phyloP scores from a whole-genome alignment of 768 basidiomycete species.

The Plicaturopsis crispa region DNA sequence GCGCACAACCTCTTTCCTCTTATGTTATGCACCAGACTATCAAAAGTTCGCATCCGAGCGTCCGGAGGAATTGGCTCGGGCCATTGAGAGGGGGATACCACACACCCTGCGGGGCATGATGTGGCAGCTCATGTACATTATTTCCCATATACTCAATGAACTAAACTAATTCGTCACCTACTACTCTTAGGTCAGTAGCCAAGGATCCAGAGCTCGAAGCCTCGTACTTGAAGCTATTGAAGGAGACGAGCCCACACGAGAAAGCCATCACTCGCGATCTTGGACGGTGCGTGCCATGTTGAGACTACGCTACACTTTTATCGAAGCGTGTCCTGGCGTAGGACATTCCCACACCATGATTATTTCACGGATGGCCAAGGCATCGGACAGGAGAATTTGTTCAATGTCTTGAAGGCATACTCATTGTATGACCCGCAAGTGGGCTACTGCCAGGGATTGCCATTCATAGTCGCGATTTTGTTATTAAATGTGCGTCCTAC shows the following conservation, averaged over 20 bases:
- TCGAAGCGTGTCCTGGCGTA: slow-evolving; percentile 16
- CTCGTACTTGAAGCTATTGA: slow-evolving; percentile 74
- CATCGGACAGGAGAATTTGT: slow-evolving; percentile 93
- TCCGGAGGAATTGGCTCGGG: slow-evolving; percentile 73
- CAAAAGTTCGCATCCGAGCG: slow-evolving; percentile 76
- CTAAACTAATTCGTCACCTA: slow-evolving; percentile 6
- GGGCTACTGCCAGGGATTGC: slow-evolving; percentile 96
- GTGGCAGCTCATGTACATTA: slow-evolving; percentile 86
- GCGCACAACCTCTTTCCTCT: slow-evolving; percentile 4
- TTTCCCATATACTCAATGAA: background rate
- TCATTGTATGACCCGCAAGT: slow-evolving; percentile 92
- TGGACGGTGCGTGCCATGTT: slow-evolving; percentile 48
- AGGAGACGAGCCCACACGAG: slow-evolving; percentile 81
- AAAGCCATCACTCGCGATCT: slow-evolving; percentile 93
- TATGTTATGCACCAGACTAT: slow-evolving; percentile 51
- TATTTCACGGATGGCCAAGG: slow-evolving; percentile 95
- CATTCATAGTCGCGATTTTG: slow-evolving; percentile 92
- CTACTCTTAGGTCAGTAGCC: slow-evolving; percentile 69
- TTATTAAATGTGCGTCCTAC: slow-evolving; percentile 68
- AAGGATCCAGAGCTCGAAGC: slow-evolving; percentile 85
- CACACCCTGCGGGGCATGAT: slow-evolving; percentile 85
- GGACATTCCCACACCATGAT: slow-evolving; percentile 95
- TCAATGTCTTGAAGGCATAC: slow-evolving; percentile 97
- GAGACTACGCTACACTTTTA: background rate
- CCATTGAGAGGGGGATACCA: slow-evolving; percentile 92